Base-by-base conservation (phyloP, 352 stramenopile species). In the Globisporangium middletonii region DNA sequence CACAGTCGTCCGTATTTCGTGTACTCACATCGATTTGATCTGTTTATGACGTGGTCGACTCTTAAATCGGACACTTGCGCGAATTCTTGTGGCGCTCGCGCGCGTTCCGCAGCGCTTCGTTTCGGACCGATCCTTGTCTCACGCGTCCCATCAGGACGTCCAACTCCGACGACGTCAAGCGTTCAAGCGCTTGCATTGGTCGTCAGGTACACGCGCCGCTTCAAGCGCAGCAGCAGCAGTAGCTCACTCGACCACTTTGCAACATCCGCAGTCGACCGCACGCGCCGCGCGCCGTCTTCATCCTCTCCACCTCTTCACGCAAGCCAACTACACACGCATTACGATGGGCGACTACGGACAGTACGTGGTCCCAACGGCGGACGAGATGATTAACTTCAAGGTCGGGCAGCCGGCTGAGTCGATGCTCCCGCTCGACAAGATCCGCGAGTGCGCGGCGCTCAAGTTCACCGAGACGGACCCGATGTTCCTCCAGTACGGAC, bases 321-420 rank as follows among this genome's bases (percentile, higher is more conserved):
- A 18, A 27, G 4, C 19, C 38, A 35, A 9, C 30, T 8, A 35
- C 30, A 35, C 30, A 8, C 30, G 4, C 30, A 65, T 1, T 18
- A 74, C n/a, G 4, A 93, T 93, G 83, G 83, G 83, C 56, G 83
- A 93, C 64, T 93, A 91, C 67, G 83, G 80, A 41, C 83, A 93
- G 57, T 93, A 93, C 68, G 69, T 90, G 44, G 83, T 93, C 63
- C 83, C 83, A 26, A 79, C 72, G 72, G 77, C 79, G 43, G 77
- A 83, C 19, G 71, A 83, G 62, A 88, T 89, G 78, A 91, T 96
- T 65, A 96, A 96, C 81, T 96, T 96, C 74, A 93, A 93, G 70
- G 83, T 96, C 30, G 86, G 86, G 44, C 84, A 94, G 69, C 86
- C 86, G 3, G 84, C 86, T 5, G 33, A 67, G 9, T 72, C 76